Evolutionary conservation across 2,329 filamentous ascomycete species (phyloP), one percentile per base, ranked within the genome.

Genomic region (Aciculosporium take): DNA sequence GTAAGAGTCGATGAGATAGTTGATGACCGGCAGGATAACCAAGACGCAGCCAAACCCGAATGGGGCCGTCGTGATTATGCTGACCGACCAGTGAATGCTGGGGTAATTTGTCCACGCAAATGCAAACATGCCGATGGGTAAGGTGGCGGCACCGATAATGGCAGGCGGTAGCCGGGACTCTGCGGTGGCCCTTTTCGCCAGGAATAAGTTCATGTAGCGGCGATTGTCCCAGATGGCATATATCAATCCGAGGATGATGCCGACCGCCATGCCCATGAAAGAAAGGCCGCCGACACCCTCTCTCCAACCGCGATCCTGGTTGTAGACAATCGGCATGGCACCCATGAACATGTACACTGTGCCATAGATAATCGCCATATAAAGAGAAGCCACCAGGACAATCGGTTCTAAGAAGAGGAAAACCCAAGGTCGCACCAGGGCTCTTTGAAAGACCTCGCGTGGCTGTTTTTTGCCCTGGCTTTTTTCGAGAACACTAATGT

Each of bases 1-100:
- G 57, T 85, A 56, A 5, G 75, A 63, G 52, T 84, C 81, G 46
- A 84, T 73, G 10, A 84, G 67, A 58, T 83, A 84, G 59, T 76
- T 80, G 53, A 76, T 68, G 35, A 77, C 60, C 5, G 67, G 66
- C n/a, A 84, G 59, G 63, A 84, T 84, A 28, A 84, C 74, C 24
- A 80, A 57, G 2, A 82, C 74, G 36, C 72, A 56, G 5, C 70
- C 76, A 51, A 66, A 54, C 42, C 79, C 75, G 46, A 80, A 67
- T 43, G 70, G 57, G 6, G 58, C 53, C 2, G 66, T 61, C 20
- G 57, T 63, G 5, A 62, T 51, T 27, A 66, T 62, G 32, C 61
- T 59, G 51, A 80, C 71, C 33, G 71, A 63, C 68, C 69, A 81
- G 55, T 77, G 74, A 9, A 81, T 61, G 4, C 57, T 57, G 0